These are phyloP conservation scores for Drechslera avenae DNA, from an alignment of 2,329 filamentous ascomycete genomes.

Conservation along the genomic window DNA sequence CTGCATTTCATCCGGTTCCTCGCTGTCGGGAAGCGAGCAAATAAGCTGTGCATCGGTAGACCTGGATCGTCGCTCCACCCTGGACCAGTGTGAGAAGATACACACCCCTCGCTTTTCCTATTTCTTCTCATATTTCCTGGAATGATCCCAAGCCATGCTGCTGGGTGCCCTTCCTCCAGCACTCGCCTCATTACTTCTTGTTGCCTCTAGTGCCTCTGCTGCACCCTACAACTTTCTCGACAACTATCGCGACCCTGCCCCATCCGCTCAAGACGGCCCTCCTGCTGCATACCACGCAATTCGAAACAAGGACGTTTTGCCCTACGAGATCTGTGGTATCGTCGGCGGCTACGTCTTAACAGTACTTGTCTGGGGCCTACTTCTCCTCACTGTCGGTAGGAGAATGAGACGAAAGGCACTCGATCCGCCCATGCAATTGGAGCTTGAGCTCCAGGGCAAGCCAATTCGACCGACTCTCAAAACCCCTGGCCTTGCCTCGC, in stretches of 20 bases:
- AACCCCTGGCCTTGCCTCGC: constrained; percentile 27
- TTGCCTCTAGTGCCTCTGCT: constrained; percentile 31
- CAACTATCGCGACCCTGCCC: constrained; percentile 35
- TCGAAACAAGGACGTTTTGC: constrained; percentile 63
- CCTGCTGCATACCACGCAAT: constrained; percentile 37
- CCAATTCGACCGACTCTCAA: constrained; percentile 27
- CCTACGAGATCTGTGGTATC: constrained; percentile 82
- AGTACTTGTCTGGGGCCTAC: constrained; percentile 72
- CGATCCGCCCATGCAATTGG: constrained; percentile 57
- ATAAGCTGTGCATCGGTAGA: constrained; percentile 12
- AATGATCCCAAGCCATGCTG: constrained; percentile 31
- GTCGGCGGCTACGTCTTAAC: constrained; percentile 81
- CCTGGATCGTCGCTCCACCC: constrained; percentile 21
- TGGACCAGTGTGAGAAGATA: constrained; percentile 12
- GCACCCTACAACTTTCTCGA: constrained; percentile 32
- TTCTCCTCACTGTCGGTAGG: constrained; percentile 55
- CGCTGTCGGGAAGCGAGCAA: constrained; percentile 24
- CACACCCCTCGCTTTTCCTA: constrained; percentile 11
- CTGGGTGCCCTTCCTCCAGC: constrained; percentile 30
- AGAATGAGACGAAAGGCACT: constrained; percentile 54
- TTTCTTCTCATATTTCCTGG: constrained; percentile 11
- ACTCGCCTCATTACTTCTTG: constrained; percentile 35
- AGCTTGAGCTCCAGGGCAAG: constrained; percentile 64
- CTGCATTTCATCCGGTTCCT: constrained; percentile 30
- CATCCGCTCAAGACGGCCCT: constrained; percentile 37